phyloP scores from a whole-genome alignment of 225 moss, liverwort and hornwort genomes.

The Bryum argenteum region DNA sequence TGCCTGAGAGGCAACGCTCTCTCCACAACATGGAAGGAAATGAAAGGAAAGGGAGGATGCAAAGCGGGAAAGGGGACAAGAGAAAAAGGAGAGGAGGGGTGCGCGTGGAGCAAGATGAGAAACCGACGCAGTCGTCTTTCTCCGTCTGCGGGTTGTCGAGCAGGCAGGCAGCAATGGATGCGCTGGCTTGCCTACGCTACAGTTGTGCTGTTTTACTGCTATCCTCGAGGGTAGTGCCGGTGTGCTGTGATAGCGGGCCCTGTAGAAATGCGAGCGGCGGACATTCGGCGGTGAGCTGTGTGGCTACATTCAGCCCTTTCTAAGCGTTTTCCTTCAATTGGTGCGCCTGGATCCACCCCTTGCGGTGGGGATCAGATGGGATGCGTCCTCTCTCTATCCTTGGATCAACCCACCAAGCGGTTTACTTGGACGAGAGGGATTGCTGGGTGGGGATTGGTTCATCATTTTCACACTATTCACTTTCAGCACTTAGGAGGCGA shows the following conservation, averaged over 20 bases:
- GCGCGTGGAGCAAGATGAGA: conserved; percentile 25
- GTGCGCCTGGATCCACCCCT: conserved; percentile 15
- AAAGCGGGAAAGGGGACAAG: background rate
- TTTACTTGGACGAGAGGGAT: too few species aligned
- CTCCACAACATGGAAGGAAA: background rate
- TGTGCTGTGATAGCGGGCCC: background rate
- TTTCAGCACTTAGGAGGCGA: too few species aligned
- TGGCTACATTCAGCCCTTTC: background rate
- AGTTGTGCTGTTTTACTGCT: background rate
- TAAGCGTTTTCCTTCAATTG: conserved; percentile 22
- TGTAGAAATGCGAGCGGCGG: background rate
- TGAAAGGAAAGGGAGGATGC: too few species aligned
- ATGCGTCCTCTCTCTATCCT: background rate
- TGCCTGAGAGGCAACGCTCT: conserved; percentile 10
- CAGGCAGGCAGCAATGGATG: background rate
- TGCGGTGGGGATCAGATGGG: conserved; percentile 34
- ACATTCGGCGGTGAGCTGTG: conserved; percentile 20
- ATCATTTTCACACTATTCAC: too few species aligned
- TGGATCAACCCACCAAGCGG: background rate
- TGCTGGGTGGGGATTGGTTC: too few species aligned
- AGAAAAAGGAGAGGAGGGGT: background rate
- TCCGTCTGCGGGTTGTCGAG: background rate
- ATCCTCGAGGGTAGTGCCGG: background rate
- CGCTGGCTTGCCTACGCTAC: conserved; percentile 17
- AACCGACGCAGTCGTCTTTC: conserved; percentile 39